Evolutionary conservation across 2,329 filamentous ascomycete genomes (phyloP), one percentile per base, ranked within the genome.

Genomic region (Blastomyces emzantsi): DNA sequence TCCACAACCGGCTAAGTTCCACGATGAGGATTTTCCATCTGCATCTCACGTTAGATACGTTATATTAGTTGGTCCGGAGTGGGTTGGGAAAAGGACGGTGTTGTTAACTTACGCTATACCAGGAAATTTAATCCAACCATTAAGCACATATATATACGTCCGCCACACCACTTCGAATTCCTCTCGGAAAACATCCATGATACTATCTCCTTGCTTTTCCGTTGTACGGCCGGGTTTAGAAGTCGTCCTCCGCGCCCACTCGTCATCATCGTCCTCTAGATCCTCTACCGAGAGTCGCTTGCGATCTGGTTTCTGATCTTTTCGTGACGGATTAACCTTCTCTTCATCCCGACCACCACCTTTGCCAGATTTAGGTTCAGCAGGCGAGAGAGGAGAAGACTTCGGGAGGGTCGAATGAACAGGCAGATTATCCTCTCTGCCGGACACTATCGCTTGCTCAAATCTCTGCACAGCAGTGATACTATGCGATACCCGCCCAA

Each of bases 401-500:
- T n/a, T 47, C 28, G 61, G 56, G 28, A 60, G 54, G 19, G 54
- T 63, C n/a, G 61, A 54, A 39, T 66, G 65, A 45, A 57, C 59
- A 5, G 61, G 45, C 15, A 66, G 45, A 30, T 22, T 28, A 22
- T 59, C 45, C 25, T 74, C 73, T 13, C 73, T 70, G 3, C 73
- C 75, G 11, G 73, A 69, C n/a, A 75, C 45, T 64, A 78, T 70
- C 8, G 81, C 78, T 61, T 77, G 75, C 51, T 83, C 80, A 79
- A 99, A 97, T 62, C 87, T 81, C 63, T 86, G 84, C 54, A 96
- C 83, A 0, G 90, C 88, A 43, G 83, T 81, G 66, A 99, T 78
- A 61, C 90, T 94, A 74, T 89, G 87, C 67, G 90, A 91, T 66
- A 97, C 87, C 45, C 93, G 86, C 39, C 90, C 90, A 64, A 97